A percentile compares a stretch with the other conserved stretches of the same genome.
These are phyloP conservation scores for Starmerella ratchasimensis DNA, from an alignment of 805 yeast species.

Conservation along the genomic window DNA sequence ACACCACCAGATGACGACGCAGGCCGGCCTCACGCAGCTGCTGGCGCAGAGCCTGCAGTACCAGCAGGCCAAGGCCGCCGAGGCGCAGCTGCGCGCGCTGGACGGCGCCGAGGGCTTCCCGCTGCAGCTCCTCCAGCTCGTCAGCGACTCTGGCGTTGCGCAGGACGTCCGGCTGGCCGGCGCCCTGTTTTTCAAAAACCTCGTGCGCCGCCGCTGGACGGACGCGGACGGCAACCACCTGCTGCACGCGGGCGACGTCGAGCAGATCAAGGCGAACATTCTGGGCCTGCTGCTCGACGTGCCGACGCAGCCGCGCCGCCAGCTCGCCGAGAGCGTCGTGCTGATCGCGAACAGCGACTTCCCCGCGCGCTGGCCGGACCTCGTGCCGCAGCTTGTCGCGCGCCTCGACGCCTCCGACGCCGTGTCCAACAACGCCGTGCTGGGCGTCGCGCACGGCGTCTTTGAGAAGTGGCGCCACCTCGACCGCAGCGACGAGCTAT, in stretches of 20 bases:
- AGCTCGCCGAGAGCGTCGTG: conserved; percentile 86
- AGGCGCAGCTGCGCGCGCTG: conserved; percentile 43
- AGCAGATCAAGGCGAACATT: conserved; percentile 58
- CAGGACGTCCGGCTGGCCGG: conserved; percentile 66
- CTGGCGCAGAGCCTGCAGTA: conserved; percentile 22
- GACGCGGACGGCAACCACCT: conserved; percentile 76
- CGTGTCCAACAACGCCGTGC: conserved; percentile 61
- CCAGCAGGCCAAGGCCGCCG: conserved; percentile 30
- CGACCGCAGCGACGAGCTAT: conserved; percentile 79
- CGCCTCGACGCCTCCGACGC: conserved; percentile 48
- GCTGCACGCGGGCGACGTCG: conserved; percentile 47
- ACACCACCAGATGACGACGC: no score
- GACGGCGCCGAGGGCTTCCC: conserved; percentile 67
- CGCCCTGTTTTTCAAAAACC: conserved; percentile 79
- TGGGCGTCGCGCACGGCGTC: conserved; percentile 87
- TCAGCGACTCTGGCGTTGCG: conserved; percentile 46
- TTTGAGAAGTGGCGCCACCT: conserved; percentile 95
- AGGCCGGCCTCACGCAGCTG: conserved; percentile 25
- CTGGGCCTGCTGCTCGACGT: conserved; percentile 73
- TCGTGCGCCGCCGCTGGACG: conserved; percentile 73
- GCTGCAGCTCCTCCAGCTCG: conserved; percentile 57
- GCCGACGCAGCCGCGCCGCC: conserved; percentile 61
- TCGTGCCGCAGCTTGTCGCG: conserved; percentile 44
- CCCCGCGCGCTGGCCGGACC: conserved; percentile 75
- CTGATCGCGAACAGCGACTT: conserved; percentile 92